Evolutionary conservation across 1,284 basidiomycete genomes (phyloP), one percentile per base, ranked within the genome.

Genomic region (Moniliella sp.): DNA sequence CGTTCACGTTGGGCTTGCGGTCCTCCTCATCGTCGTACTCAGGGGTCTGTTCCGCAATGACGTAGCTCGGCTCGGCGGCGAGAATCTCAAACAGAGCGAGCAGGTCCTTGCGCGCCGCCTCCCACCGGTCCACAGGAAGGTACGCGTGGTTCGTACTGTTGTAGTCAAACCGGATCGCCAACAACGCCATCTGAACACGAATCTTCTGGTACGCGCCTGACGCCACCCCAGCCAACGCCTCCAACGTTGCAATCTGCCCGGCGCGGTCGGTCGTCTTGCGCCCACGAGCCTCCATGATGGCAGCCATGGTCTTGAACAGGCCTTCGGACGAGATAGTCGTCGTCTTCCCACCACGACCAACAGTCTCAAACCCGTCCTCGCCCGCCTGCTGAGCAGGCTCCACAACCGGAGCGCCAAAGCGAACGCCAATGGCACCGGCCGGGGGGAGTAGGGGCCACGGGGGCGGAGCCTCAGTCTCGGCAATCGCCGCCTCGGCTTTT

Each of bases 161-260:
- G 66, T 86, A 97, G 66, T 99, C 91, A 62, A 97, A 91, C 31
- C 86, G 79, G 5, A 84, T 80, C 2, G 88, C 83, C 48, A 97
- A 72, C 32, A 97, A 71, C 27, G 83, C 79, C 34, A 99, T 72
- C 23, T 94, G 74, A 30, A 97, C 82, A 34, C 91, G 78, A 45
- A 99, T 83, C 46, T 74, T 75, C 59, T 91, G 82, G 64, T 99
- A 99, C 0, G 78, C 65, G 13, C 65, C 63, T 23, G 71, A 72
- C 7, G 84, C 75, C 11, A 88, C 78, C 46, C 76, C 75, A 17
- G 88, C 69, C 11, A 94, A 70, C 55, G 78, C 76, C 55, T 80
- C 75, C 13, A 97, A 70, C 39, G 83, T 82, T 39, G 74, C 73
- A 45, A 93, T 81, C 68, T 94, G 88, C 64, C 94, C 86, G 27